Evolutionary conservation across 2,329 filamentous ascomycete genomes (phyloP), one percentile per base, ranked within the genome.

Genomic region (Sclerotinia minor): DNA sequence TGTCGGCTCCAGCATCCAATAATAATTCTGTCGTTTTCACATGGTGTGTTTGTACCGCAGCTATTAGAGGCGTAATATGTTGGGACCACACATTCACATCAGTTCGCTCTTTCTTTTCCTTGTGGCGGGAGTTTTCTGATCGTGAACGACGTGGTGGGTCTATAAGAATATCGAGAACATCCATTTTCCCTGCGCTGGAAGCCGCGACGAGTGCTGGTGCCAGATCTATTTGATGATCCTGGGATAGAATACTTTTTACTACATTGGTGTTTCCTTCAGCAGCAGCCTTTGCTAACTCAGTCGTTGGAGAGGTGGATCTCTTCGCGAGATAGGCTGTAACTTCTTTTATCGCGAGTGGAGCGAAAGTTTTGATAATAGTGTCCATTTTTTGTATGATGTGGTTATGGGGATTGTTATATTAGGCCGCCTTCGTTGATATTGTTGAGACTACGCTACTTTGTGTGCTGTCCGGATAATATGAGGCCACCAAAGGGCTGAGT

Each of bases 21-120:
- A 72, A 52, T 7, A 70, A 58, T 35, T 68, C 65, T 2, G 71
- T 63, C 1, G 72, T 72, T 52, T 71, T 71, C n/a, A 64, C 32
- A 64, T 72, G 71, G 4, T 69, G 50, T 17, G 70, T 69, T 52
- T 69, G 68, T 15, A 73, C 71, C 2, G 72, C 71, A 15, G 70
- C 69, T 13, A 70, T 55, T 19, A 73, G 35, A 11, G 72, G 72
- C 3, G 72, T 73, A 9, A 59, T 68, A 19, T 69, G 59, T 13
- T 60, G 57, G 3, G 68, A 57, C 69, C 68, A 71, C 5, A 69
- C 64, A 49, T 73, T 70, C 9, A 71, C 54, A 8, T 69, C 54
- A 3, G 59, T 65, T 17, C 49, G 35, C 11, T 64, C 64, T 24
- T 44, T 24, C 3, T 58, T 32, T 29, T 69, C 65, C 15, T 47